phyloP scores from a whole-genome alignment of 192 early-diverging fungal genomes.

The Rhizophlyctis rosea region DNA sequence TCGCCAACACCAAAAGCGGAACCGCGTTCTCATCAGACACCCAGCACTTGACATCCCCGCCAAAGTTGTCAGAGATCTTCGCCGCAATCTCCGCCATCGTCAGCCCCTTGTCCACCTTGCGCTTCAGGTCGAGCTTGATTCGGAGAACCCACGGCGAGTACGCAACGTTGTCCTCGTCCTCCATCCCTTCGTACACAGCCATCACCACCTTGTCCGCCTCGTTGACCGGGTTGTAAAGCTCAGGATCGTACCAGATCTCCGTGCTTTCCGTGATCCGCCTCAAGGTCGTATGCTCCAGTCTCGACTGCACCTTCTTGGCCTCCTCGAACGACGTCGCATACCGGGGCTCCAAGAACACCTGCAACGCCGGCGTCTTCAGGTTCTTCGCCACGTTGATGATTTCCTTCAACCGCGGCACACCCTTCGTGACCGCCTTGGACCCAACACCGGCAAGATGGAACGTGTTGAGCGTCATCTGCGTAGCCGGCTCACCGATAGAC shows the following conservation, averaged over 20 bases:
- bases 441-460: constrained; percentile 99
- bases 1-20: constrained; percentile 81
- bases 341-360: constrained; percentile 69
- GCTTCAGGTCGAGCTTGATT: constrained; percentile 54
- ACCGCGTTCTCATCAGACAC: constrained; percentile 88
- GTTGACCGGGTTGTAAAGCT: constrained; percentile 70
- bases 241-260: constrained; percentile 97
- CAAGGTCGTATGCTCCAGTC: constrained; percentile 90
- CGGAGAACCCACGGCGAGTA: constrained; percentile 60
- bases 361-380: constrained; percentile 89
- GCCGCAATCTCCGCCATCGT: constrained; percentile 79
- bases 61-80: constrained; percentile 78
- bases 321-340: constrained; percentile 69
- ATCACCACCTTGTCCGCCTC: constrained; percentile 90
- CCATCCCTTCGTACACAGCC: constrained; percentile 72
- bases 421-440: constrained; percentile 94
- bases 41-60: constrained; percentile 70
- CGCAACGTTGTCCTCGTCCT: constrained; percentile 58
- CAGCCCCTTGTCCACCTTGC: constrained; percentile 87
- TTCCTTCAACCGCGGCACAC: constrained; percentile 98
- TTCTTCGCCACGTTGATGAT: constrained; percentile 98
- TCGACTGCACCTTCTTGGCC: constrained; percentile 85
- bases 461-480: constrained; percentile 99
- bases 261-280: constrained; percentile 75
- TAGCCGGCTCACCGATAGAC: constrained; percentile 98